phyloP scores from a whole-genome alignment of 148 eudicot species.

The Rheum nobile region DNA sequence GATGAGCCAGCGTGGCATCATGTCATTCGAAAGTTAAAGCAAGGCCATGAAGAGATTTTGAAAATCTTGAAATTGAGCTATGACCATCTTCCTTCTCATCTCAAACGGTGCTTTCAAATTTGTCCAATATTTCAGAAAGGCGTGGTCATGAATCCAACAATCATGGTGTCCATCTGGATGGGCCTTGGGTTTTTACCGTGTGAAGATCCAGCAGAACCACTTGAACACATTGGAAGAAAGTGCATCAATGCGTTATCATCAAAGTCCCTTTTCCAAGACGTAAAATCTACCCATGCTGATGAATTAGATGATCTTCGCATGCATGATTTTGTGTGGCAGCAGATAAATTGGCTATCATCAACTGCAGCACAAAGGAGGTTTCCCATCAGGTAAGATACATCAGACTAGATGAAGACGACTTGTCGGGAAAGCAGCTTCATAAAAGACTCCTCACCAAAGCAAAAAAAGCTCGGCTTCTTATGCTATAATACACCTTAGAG shows the following conservation, averaged over 20 bases:
- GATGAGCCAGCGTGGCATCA: background rate
- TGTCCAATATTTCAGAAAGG: background rate
- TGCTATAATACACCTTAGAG: background rate
- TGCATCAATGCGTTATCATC: background rate
- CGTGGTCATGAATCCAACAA: background rate
- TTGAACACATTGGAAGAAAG: background rate
- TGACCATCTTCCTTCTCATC: background rate
- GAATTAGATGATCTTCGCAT: background rate
- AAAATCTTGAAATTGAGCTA: slow-evolving; percentile 9
- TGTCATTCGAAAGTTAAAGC: background rate
- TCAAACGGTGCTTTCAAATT: slow-evolving; percentile 9
- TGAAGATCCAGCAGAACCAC: background rate
- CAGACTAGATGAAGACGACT: background rate
- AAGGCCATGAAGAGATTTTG: background rate
- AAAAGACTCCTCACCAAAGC: background rate
- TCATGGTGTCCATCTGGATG: background rate
- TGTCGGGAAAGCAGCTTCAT: background rate
- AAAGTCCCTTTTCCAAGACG: background rate
- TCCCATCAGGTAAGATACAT: background rate
- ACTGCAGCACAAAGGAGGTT: background rate
- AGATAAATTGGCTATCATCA: background rate
- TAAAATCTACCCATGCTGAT: background rate
- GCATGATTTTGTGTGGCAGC: slow-evolving; percentile 1
- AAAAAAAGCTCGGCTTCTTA: background rate
- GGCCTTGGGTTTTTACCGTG: background rate